These are phyloP conservation scores for Paulownia fortunei DNA, from an alignment of 257 asterid species.

Conservation along the genomic window DNA sequence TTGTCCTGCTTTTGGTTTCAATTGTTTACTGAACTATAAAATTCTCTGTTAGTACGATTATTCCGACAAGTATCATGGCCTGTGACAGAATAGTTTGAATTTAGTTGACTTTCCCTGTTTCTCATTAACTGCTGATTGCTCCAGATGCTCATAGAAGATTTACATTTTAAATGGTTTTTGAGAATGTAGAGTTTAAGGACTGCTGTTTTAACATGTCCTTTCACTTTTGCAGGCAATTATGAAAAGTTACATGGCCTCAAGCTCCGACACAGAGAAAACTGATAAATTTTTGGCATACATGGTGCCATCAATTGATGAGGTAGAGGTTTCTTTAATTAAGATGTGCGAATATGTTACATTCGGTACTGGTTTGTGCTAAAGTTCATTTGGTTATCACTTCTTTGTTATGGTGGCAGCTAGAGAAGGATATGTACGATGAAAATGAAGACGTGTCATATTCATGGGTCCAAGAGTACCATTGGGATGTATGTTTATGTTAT, in stretches of 20 bases:
- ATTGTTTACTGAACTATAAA: too few relatives aligned
- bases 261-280: slow-evolving; percentile 60
- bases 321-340: slow-evolving; percentile 30
- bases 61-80: neutral
- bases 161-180: neutral
- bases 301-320: slow-evolving; percentile 91
- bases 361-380: neutral
- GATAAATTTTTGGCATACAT: slow-evolving; percentile 92
- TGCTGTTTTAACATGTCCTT: slow-evolving; percentile 10
- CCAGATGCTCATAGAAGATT: neutral
- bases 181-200: neutral
- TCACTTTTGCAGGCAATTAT: slow-evolving; percentile 80
- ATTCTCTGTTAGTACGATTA: too few relatives aligned
- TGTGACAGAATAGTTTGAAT: too few relatives aligned
- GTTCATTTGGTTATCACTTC: neutral
- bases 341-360: neutral
- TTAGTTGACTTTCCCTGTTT: slow-evolving; percentile 3
- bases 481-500: slow-evolving; percentile 60
- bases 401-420: slow-evolving; percentile 49
- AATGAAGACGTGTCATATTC: slow-evolving; percentile 65
- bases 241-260: slow-evolving; percentile 77
- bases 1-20: too few relatives aligned
- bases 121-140: slow-evolving; percentile 15
- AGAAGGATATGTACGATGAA: slow-evolving; percentile 69
- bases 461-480: slow-evolving; percentile 77